Base-by-base conservation (phyloP, 2,329 filamentous ascomycete species). In the Venturiaceae sp. region DNA sequence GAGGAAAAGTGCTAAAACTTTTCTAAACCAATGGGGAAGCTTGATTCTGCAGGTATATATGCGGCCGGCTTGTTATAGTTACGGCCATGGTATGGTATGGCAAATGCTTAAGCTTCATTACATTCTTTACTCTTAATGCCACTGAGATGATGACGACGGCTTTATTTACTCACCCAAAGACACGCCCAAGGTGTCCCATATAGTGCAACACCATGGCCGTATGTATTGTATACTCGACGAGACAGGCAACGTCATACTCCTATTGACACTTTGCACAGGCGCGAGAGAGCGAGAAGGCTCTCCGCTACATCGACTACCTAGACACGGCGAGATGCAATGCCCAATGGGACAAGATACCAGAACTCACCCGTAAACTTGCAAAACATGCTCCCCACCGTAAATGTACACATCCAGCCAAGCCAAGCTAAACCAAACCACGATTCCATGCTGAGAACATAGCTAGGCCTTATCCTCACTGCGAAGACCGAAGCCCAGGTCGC, bases 301-400 rank as follows among this genome's bases (percentile, higher is more conserved):
- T 81, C 65, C 83, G 86, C 70, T 97, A 97, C 74, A 81, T 96
- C 65, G 80, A 83, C 69, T 83, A 85, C 73, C 83, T 99, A 68
- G 90, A 97, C 71, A 82, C 86, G 65, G 91, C 90, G 64, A 87
- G 94, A 68, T 95, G 90, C 73, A 85, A 92, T 67, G 91, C 88
- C 56, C 86, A 85, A 71, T 99, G 94, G 94, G 80, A 84, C 64
- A 84, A 88, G 32, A 82, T 97, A 32, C 89, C 90, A 28, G 92
- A 97, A 75, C 81, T 95, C 63, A 86, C 94, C 66, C 85, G 92
- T 71, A 99, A 99, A 75, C 82, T 97, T 67, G 88, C 87, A 68
- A 97, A 99, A 74, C 92, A 99, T 80, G 89, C 91, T 66, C 87
- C 91, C 41, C 83, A 88, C 61, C 83, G 89, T 72, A 83, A 83